A percentile compares a stretch with the other conserved stretches of the same genome.
phyloP scores from a whole-genome alignment of 768 basidiomycete species.

The Leccinum rimulosum region DNA sequence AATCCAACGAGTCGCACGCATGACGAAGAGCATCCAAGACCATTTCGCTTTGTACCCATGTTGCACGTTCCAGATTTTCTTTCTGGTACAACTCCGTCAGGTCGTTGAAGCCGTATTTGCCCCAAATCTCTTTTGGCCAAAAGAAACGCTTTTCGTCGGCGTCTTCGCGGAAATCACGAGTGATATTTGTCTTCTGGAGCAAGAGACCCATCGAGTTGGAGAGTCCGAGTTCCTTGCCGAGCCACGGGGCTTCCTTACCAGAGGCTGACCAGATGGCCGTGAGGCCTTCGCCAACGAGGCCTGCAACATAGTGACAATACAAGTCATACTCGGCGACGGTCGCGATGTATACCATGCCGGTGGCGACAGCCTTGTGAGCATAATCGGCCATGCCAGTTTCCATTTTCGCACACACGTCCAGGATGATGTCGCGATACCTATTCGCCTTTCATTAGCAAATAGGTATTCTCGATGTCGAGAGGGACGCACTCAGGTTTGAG shows the following conservation, averaged over 20 bases:
- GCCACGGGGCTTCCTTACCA: constrained; percentile 71
- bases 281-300: constrained; percentile 94
- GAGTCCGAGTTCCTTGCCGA: constrained; percentile 80
- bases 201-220: constrained; percentile 94
- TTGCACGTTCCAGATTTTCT: constrained; percentile 59
- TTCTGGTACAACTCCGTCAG: constrained; percentile 65
- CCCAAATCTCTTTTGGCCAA: constrained; percentile 96
- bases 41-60: constrained; percentile 87
- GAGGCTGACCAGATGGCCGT: constrained; percentile 86
- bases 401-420: constrained; percentile 86
- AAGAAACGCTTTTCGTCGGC: constrained; percentile 80
- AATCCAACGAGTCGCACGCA: constrained; percentile 83
- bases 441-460: constrained; percentile 5
- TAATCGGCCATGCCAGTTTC: constrained; percentile 94
- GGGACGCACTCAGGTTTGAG: constrained; percentile 56
- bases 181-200: constrained; percentile 98
- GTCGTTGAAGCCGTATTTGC: constrained; percentile 67
- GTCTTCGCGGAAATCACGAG: constrained; percentile 93
- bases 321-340: constrained; percentile 88
- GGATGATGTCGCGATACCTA: constrained; percentile 76
- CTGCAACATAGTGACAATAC: constrained; percentile 98
- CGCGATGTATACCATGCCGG: constrained; percentile 66
- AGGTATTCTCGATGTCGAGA: background rate
- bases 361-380: constrained; percentile 75
- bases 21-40: constrained; percentile 84